Base-by-base conservation (phyloP, 106 monocot genomes). In the Apostasia ramifera region DNA sequence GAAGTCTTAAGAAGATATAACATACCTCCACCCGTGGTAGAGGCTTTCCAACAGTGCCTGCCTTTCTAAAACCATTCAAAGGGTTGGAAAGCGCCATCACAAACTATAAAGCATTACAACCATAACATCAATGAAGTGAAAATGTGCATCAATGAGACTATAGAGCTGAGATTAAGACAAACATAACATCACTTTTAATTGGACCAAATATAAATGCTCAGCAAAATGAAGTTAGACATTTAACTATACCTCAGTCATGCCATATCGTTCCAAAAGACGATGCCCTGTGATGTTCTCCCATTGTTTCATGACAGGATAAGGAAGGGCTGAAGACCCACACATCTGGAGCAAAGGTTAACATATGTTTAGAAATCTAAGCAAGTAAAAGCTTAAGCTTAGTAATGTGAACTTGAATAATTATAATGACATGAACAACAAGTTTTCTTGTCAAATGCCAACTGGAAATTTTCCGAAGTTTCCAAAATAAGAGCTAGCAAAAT, bases 241-340 rank as follows among this genome's bases (percentile, higher is more conserved):
- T 15, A 13, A 0, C 59, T 80, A 71, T 10, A 98, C 98, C 90
- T 98, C 98, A 60, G 98, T 98, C 98, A 98, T 98, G 49, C 98
- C 93, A 77, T 93, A 98, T 51, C 93, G 98, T 78, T 98, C 98
- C 76, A 98, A 73, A 78, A 98, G 90, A 5, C 83, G 73, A 66
- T 98, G 98, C 50, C 93, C 92, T 67, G 98, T 93, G 48, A 90
- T 59, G 12, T 83, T 79, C 71, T 98, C 93, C 98, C 98, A 98
- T 70, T 82, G 85, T 67, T 93, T 98, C 93, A 93, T 73, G 11
- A 90, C 58, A 67, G 98, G 98, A 58, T 79, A 88, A 72, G 98
- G 98, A 82, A 98, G 98, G 38, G 98, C 93, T 68, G 98, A 93
- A 40, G 98, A 98, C 26, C 98, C 98, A 76, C 90, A 93, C 98